phyloP scores from a whole-genome alignment of 129 eudicot species.

The Silybum marianum region DNA sequence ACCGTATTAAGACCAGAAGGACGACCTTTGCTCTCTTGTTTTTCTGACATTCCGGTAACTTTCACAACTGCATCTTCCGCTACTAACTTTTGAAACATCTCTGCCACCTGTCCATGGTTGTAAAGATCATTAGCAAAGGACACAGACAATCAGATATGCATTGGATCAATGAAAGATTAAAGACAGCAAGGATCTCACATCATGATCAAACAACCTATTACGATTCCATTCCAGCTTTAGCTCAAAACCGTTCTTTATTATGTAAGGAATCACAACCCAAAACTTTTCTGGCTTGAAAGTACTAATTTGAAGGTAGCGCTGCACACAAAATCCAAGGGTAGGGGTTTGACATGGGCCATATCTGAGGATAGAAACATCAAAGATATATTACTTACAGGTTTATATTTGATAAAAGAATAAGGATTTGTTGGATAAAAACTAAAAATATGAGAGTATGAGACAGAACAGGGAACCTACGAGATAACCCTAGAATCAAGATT shows the following conservation, averaged over 20 bases:
- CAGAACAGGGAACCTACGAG: slow-evolving; percentile 63
- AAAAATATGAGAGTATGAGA: not conserved
- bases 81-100: slow-evolving; percentile 73
- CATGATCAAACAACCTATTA: slow-evolving; percentile 71
- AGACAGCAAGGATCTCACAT: slow-evolving; percentile 56
- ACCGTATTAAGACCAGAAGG: slow-evolving; percentile 97
- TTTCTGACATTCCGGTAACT: slow-evolving; percentile 63
- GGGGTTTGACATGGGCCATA: slow-evolving; percentile 99
- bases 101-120: slow-evolving; percentile 47
- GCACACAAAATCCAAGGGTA: slow-evolving; percentile 96
- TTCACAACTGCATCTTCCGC: slow-evolving; percentile 58
- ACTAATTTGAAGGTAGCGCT: slow-evolving; percentile 78
- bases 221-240: slow-evolving; percentile 93
- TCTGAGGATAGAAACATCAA: slow-evolving; percentile 45
- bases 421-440: not conserved
- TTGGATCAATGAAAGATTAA: not conserved
- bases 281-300: slow-evolving; percentile 92
- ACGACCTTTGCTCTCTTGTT: slow-evolving; percentile 83
- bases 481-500: slow-evolving; percentile 93
- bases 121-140: slow-evolving; percentile 4
- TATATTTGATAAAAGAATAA: not conserved
- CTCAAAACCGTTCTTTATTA: slow-evolving; percentile 72
- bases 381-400: slow-evolving; percentile 13
- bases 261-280: slow-evolving; percentile 79
- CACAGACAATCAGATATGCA: not conserved